Base-by-base conservation (phyloP, 2,329 filamentous ascomycete genomes). In the Fusarium abutilonis region DNA sequence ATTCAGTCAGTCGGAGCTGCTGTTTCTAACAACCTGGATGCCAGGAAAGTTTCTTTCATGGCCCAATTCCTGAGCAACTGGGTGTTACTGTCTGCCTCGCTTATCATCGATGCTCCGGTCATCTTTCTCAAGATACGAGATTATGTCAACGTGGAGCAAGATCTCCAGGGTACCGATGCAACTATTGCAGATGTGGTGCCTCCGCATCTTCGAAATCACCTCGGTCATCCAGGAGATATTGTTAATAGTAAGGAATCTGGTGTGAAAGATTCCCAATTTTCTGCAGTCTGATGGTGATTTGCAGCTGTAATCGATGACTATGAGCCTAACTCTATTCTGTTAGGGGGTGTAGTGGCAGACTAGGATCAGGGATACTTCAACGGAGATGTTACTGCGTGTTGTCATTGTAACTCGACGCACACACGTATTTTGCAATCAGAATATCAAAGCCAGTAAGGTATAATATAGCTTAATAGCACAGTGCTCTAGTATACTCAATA, bases 121-220 rank as follows among this genome's bases (percentile, higher is more conserved):
- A 89, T 97, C 72, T 85, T 90, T 68, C 78, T 86, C 69, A 90
- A 89, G 78, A 89, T 97, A 73, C 83, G 89, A 72, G 92, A 97
- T 68, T 90, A 89, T 17, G 86, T 92, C 9, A 74, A 83, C 0
- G 68, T 96, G 4, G 91, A 93, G 75, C 87, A 93, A 47, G 93
- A 97, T 74, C 79, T 97, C 43, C 87, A 88, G 72, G 93, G 92
- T 74, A 92, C 89, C 10, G 93, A 96, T 71, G 91, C 95, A 81
- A 95, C 89, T 0, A 71, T 89, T 9, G 86, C 84, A 21, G 91
- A 96, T 66, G 88, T 96, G 3, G 39, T 57, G 5, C 67, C 60
- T 1, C 23, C 15, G 6, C 41, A 51, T 3, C 14, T 36, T 7
- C 41, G 39, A 1, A 35, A 45, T 7, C 54, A 44, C 14, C 8